These are phyloP conservation scores for Penicillium oxalicum DNA, from an alignment of 2,329 filamentous ascomycete species.

Conservation along the genomic window DNA sequence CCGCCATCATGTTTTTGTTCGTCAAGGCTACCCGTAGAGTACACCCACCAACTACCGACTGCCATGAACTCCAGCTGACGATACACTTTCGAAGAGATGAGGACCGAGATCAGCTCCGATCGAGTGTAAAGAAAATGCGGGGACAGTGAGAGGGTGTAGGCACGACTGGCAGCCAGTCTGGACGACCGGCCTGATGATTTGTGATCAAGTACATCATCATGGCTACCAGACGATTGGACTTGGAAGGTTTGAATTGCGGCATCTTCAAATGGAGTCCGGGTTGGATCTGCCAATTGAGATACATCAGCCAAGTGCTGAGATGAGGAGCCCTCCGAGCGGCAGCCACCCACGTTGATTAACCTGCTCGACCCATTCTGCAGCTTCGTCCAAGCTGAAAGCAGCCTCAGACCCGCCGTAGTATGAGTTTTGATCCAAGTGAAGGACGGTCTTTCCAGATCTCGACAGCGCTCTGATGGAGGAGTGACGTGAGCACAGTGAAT, in stretches of 20 bases:
- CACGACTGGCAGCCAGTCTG: slow-evolving; percentile 51
- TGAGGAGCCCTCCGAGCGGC: slow-evolving; percentile 4
- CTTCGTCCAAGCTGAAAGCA: slow-evolving; percentile 76
- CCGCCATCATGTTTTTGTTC: slow-evolving; percentile 5
- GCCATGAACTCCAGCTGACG: slow-evolving; percentile 89
- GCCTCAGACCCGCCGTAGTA: slow-evolving; percentile 87
- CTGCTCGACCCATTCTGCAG: slow-evolving; percentile 63
- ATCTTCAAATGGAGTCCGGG: slow-evolving; percentile 35
- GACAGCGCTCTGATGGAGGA: slow-evolving; percentile 70
- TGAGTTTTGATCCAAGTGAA: slow-evolving; percentile 80
- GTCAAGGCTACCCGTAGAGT: slow-evolving; percentile 28
- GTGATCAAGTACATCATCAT: too few species aligned
- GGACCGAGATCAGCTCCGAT: slow-evolving; percentile 67
- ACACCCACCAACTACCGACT: slow-evolving; percentile 87
- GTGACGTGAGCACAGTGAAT: slow-evolving; percentile 44
- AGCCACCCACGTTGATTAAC: slow-evolving; percentile 34
- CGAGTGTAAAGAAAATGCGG: slow-evolving; percentile 82
- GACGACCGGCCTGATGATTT: slow-evolving; percentile 10
- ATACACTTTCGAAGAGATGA: slow-evolving; percentile 86
- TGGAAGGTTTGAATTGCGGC: slow-evolving; percentile 27
- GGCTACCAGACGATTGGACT: too few species aligned
- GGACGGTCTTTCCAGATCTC: slow-evolving; percentile 80
- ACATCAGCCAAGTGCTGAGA: slow-evolving; percentile 18
- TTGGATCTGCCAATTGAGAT: slow-evolving; percentile 27
- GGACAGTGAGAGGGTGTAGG: slow-evolving; percentile 76